phyloP scores from a whole-genome alignment of 2,329 filamentous ascomycete species.

The Stenocarpella maydis region DNA sequence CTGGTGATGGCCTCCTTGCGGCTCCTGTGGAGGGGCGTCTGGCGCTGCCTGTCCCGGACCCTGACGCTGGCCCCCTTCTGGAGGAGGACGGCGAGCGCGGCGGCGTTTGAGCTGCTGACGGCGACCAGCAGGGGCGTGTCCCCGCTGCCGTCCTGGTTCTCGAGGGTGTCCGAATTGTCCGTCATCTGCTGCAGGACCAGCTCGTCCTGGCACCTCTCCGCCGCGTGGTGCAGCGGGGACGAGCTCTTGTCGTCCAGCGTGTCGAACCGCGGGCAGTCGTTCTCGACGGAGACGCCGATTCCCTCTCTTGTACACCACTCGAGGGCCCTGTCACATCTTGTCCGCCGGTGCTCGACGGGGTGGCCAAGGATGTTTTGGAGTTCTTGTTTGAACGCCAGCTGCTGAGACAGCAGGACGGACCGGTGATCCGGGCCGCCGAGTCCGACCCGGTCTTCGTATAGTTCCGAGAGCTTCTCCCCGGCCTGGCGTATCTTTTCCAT shows the following conservation, averaged over 20 bases:
- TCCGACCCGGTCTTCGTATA: constrained; percentile 5
- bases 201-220: constrained; percentile 9
- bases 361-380: background rate
- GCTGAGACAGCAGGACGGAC: constrained; percentile 15
- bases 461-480: constrained; percentile 1
- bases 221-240: constrained; percentile 27
- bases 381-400: constrained; percentile 11
- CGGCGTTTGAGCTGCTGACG: background rate
- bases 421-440: background rate
- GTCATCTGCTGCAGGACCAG: constrained; percentile 25
- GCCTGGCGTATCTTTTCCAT: background rate
- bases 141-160: background rate
- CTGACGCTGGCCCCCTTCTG: constrained; percentile 16
- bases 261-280: constrained; percentile 12
- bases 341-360: background rate
- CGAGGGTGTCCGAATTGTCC: constrained; percentile 23
- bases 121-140: constrained; percentile 30
- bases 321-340: constrained; percentile 18
- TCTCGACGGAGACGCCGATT: background rate
- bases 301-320: background rate
- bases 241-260: constrained; percentile 5
- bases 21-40: constrained; percentile 25
- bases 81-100: constrained; percentile 15
- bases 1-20: background rate
- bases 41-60: constrained; percentile 1